Evolutionary conservation across 2,329 filamentous ascomycete genomes (phyloP), one percentile per base, ranked within the genome.

Genomic region (Clonostachys solani): DNA sequence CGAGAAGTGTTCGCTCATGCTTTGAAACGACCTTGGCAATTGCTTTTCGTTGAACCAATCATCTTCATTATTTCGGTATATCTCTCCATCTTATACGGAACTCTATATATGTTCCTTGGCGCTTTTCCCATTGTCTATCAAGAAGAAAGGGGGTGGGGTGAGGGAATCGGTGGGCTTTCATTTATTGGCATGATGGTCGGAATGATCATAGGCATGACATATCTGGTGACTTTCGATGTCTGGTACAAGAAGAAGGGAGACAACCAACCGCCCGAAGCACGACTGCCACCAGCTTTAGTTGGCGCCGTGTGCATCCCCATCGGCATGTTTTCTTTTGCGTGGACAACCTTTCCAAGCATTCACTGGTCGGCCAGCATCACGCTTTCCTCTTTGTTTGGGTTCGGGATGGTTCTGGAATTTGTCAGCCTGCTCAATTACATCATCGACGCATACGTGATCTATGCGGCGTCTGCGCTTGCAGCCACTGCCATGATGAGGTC

Each of bases 401-500:
- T 73, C 58, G 80, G 73, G n/a, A 59, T 74, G 50, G 77, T 84
- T 1, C 65, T 83, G 35, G 77, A 86, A 23, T 86, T 85, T 66
- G 62, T 85, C 18, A 68, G 67, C 16, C 63, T 78, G 29, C 72
- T 79, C 55, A 81, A 78, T 62, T 86, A 84, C 64, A 71, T 85
- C 10, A 77, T 85, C 52, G 83, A 85, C 57, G 62, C 77, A 4
- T 79, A 87, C 62, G 81, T 81, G 42, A 83, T 89, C 56, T 89
- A 82, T 54, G 85, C 87, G 0, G 85, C 85, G 1, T 85, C 80
- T 0, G 83, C 82, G 0, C 68, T 89, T 10, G 85, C 86, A 4
- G 84, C 83, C 36, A 86, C 81, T 61, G 71, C 78, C 4, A 78
- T 88, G 16, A 64, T 89, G 16, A 78, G 85, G 42, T 85, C 81